These are phyloP conservation scores for Morella rubra DNA, from an alignment of 306 rosid species.

Conservation along the genomic window DNA sequence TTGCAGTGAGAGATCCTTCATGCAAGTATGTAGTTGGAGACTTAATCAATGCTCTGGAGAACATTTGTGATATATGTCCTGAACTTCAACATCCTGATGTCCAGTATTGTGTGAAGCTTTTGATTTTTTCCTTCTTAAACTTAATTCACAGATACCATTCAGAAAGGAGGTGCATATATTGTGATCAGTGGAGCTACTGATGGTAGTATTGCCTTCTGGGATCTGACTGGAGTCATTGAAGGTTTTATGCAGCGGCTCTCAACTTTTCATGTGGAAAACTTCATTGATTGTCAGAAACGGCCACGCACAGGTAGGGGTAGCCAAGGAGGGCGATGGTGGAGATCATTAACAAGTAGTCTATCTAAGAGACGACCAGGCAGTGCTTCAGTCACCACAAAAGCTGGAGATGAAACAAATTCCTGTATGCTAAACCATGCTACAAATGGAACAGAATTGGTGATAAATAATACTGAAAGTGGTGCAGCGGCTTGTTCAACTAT, in stretches of 20 bases:
- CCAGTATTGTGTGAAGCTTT: conserved; percentile 4
- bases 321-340: conserved; percentile 97
- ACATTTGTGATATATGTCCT: not conserved
- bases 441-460: conserved; percentile 31
- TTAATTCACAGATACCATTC: conserved; percentile 45
- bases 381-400: conserved; percentile 26
- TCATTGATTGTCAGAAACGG: conserved; percentile 74
- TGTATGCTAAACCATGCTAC: conserved; percentile 25
- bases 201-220: conserved; percentile 93
- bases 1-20: conserved; percentile 1
- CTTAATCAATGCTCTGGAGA: not conserved
- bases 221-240: conserved; percentile 62
- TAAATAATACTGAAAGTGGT: conserved; percentile 38
- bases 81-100: not conserved
- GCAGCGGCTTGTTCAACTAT: conserved; percentile 34
- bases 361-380: conserved; percentile 40
- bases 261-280: conserved; percentile 48
- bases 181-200: conserved; percentile 93
- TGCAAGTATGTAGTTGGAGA: not conserved
- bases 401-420: conserved; percentile 26
- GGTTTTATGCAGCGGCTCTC: conserved; percentile 67
- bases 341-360: conserved; percentile 52
- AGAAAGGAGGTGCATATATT: conserved; percentile 48
- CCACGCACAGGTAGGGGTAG: conserved; percentile 97
- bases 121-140: conserved; percentile 21